Conservation (phyloP, 352 stramenopile genomes). For the Globisporangium nagaii region DNA sequence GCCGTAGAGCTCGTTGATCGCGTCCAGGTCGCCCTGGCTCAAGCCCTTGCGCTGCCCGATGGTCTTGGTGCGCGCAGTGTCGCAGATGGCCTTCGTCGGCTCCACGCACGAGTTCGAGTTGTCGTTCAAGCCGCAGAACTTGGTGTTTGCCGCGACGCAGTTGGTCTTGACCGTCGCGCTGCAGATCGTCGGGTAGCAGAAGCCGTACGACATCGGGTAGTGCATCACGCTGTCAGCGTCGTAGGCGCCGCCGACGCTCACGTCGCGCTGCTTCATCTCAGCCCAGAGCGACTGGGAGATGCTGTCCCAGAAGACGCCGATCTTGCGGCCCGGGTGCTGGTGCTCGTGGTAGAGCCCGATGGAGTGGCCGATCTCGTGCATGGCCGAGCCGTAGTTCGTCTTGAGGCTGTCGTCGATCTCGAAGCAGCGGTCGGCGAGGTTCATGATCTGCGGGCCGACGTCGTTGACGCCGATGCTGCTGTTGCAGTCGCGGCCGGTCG, state of each 20-base stretch:
- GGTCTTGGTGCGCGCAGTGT: constrained; percentile 37
- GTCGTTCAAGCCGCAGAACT: constrained; percentile 75
- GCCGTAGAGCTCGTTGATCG: constrained; percentile 40
- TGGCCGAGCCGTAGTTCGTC: constrained; percentile 65
- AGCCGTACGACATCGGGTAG: constrained; percentile 71
- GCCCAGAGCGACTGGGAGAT: constrained; percentile 68
- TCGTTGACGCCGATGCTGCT: constrained; percentile 69
- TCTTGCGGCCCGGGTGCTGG: constrained; percentile 61
- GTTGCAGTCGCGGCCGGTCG: constrained; percentile 69
- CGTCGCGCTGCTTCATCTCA: constrained; percentile 64
- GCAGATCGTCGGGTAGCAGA: constrained; percentile 64
- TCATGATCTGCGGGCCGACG: constrained; percentile 59
- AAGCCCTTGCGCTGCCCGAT: constrained; percentile 67
- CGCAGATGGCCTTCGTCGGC: constrained; percentile 50
- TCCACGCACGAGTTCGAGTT: constrained; percentile 47
- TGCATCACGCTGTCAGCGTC: constrained; percentile 75
- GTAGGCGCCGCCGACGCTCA: constrained; percentile 63
- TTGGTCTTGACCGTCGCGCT: constrained; percentile 27
- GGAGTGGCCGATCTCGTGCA: constrained; percentile 80
- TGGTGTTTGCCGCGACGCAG: constrained; percentile 45
- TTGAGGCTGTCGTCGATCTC: constrained; percentile 69
- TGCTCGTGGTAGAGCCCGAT: constrained; percentile 81
- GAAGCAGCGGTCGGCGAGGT: constrained; percentile 71
- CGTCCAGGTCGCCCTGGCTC: constrained; percentile 37
- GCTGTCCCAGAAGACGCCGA: constrained; percentile 72